Evolutionary conservation across 2,329 filamentous ascomycete species (phyloP).

Genomic region (Aspergillus sp.): DNA sequence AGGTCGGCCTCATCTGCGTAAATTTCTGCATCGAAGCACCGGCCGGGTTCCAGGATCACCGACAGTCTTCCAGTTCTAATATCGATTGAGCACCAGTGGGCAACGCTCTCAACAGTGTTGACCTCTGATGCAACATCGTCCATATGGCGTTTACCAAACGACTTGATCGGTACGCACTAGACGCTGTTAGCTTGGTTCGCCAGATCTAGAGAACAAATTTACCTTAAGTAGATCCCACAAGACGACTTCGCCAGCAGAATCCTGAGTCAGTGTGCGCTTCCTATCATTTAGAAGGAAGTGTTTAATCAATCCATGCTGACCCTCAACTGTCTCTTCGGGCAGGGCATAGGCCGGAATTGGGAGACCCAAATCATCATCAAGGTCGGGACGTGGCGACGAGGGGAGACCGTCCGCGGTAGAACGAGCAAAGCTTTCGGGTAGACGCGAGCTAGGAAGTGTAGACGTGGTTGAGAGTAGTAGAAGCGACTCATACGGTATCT

Average conservation of each 20-base stretch:
- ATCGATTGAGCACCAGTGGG: slow-evolving; percentile 95
- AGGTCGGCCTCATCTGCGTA: slow-evolving; percentile 88
- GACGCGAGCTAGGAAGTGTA: slow-evolving; percentile 66
- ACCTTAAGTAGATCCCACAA: slow-evolving; percentile 93
- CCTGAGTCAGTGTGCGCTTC: slow-evolving; percentile 83
- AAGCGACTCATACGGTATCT: slow-evolving; percentile 77
- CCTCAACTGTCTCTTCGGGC: slow-evolving; percentile 84
- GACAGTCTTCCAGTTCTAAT: slow-evolving; percentile 90
- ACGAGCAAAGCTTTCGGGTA: slow-evolving; percentile 61
- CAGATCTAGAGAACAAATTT: slow-evolving; percentile 47
- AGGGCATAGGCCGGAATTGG: slow-evolving; percentile 69
- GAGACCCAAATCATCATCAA: slow-evolving; percentile 53
- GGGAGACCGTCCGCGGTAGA: slow-evolving; percentile 58
- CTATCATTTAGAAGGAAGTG: slow-evolving; percentile 90
- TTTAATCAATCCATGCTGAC: slow-evolving; percentile 93
- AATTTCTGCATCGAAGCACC: slow-evolving; percentile 96
- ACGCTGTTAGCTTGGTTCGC: slow-evolving; percentile 25
- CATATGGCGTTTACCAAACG: slow-evolving; percentile 92
- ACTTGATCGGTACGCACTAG: slow-evolving; percentile 82
- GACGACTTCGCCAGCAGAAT: slow-evolving; percentile 92
- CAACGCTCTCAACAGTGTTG: slow-evolving; percentile 85
- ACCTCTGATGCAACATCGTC: slow-evolving; percentile 88
- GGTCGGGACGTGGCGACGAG: slow-evolving; percentile 57
- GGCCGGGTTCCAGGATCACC: slow-evolving; percentile 89
- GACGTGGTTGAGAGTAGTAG: slow-evolving; percentile 84